Conservation (phyloP, 129 eudicot genomes). For the Artemisia tridentata region DNA sequence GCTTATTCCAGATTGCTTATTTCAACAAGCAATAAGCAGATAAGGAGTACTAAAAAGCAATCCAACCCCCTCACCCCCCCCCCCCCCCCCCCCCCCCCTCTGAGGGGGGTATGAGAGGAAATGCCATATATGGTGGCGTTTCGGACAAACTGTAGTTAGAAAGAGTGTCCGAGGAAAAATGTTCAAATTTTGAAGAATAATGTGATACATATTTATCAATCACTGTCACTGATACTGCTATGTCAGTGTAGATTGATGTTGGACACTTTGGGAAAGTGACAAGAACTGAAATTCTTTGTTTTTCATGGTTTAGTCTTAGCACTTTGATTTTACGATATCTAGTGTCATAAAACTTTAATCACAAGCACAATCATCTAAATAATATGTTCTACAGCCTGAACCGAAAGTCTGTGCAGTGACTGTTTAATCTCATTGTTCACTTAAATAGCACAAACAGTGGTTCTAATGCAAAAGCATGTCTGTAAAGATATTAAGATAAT, state of each 20-base stretch:
- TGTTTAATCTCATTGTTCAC: not conserved
- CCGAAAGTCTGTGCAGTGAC: not conserved
- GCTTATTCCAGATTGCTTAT: too few relatives aligned
- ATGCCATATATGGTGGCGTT: constrained; percentile 23
- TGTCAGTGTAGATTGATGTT: constrained; percentile 16
- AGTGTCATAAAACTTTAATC: not conserved
- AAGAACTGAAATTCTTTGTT: constrained; percentile 8
- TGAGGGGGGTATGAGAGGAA: constrained; percentile 9
- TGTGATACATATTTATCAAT: constrained; percentile 19
- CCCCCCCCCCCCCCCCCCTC: too few relatives aligned
- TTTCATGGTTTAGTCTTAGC: constrained; percentile 18
- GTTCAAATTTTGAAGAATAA: constrained; percentile 29
- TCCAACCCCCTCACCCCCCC: too few relatives aligned
- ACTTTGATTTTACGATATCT: constrained; percentile 17
- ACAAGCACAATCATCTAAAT: constrained; percentile 15
- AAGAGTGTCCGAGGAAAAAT: constrained; percentile 18
- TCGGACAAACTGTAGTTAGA: constrained; percentile 26
- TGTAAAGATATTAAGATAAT: constrained; percentile 3
- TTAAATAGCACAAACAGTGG: not conserved
- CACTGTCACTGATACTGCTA: constrained; percentile 19
- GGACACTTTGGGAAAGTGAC: constrained; percentile 24
- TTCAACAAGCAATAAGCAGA: too few relatives aligned
- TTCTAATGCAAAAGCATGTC: constrained; percentile 7
- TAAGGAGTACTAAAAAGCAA: too few relatives aligned
- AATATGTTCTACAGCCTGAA: constrained; percentile 2